Evolutionary conservation across 176 grass and related monocot genomes (phyloP).

Genomic region (Cenchrus purpureus): DNA sequence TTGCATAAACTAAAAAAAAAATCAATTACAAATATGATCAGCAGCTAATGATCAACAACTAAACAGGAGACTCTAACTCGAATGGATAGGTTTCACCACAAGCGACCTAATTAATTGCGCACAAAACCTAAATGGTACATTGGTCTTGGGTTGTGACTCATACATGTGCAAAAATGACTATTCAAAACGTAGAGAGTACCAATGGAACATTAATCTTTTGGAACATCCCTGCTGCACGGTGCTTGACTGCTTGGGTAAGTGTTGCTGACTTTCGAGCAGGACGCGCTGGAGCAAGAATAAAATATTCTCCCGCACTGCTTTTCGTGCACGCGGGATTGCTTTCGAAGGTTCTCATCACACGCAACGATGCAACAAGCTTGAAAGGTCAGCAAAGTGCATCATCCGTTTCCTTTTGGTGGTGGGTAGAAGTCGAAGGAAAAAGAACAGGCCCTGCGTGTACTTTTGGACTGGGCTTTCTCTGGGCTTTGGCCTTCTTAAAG

Average conservation of each 20-base stretch:
- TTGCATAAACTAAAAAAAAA: no score
- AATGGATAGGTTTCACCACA: no score
- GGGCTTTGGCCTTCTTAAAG: neutral
- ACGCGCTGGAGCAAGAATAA: neutral
- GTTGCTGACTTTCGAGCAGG: neutral
- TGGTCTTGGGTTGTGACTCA: neutral
- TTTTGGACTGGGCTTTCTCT: neutral
- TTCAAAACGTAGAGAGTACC: neutral
- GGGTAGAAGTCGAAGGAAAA: neutral
- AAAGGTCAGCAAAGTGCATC: neutral
- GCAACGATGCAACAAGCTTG: neutral
- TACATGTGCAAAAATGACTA: slow-evolving; percentile 4
- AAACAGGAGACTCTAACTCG: no score
- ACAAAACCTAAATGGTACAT: no score
- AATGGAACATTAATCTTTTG: neutral
- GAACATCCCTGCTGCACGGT: slow-evolving; percentile 7
- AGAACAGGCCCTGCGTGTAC: neutral
- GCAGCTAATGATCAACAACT: no score
- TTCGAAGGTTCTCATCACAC: slow-evolving; percentile 39
- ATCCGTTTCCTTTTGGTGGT: neutral
- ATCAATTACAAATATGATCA: no score
- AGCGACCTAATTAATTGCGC: no score
- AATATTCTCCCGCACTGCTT: neutral
- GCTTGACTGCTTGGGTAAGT: neutral
- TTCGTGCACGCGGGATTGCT: slow-evolving; percentile 19